Evolutionary conservation across 2,329 filamentous ascomycete genomes (phyloP), one percentile per base, ranked within the genome.

Genomic region (Pseudogymnoascus sp.): DNA sequence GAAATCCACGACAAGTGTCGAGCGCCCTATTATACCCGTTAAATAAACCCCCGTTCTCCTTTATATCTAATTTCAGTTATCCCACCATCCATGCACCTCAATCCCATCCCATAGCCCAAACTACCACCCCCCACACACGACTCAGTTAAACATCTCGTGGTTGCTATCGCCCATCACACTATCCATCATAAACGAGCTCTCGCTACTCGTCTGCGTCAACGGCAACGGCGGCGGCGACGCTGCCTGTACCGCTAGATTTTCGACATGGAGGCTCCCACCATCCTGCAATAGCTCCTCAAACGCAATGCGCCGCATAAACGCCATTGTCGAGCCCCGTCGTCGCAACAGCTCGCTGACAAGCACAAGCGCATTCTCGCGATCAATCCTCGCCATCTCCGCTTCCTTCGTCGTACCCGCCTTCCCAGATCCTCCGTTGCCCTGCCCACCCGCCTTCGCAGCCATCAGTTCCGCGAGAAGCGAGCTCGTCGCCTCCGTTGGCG

Each of bases 331-430:
- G 0, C 76, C 74, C 16, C 76, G 75, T 50, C 76, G 77, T 68
- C 78, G 78, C 41, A 85, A 68, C 61, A 88, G 68, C 71, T 86
- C 81, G 1, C 79, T 79, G 3, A 85, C 78, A 63, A 88, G 71
- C 0, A 88, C 82, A 22, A 88, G 73, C 0, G 79, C 83, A 65
- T 88, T 88, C 71, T 87, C 84, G 7, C 84, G 78, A 68, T 88
- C 84, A 5, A 83, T 76, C 64, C 77, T 78, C 1, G 75, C 74
- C 75, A 82, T 81, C 46, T 76, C 76, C 1, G 77, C 78, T 1
- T 68, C 68, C 53, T 72, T 69, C 1, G 68, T 37, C 2, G 33
- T 41, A 6, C 37, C 24, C 12, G 4, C 19, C n/a, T 16, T 3
- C 6, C 19, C 11, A 24, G 59, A 33, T 1, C 10, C 28, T 12